Conservation (phyloP, 2,329 filamentous ascomycete species). For the Penicillium sp. region DNA sequence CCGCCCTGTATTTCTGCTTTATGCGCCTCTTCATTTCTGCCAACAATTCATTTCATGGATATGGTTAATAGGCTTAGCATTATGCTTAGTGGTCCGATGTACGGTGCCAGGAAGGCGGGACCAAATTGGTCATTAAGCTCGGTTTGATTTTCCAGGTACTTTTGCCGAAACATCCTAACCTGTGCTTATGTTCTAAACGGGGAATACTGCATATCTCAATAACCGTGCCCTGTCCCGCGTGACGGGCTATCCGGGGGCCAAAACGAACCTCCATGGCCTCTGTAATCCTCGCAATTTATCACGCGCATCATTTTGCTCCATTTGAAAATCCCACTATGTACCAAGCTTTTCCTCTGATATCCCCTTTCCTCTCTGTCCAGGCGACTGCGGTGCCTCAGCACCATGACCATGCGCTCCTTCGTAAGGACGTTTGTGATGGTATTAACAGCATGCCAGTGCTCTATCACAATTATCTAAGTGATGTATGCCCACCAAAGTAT, state of each 20-base stretch:
- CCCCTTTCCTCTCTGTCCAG: not conserved
- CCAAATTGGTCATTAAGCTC: no score
- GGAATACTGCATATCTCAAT: no score
- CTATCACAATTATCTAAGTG: not conserved
- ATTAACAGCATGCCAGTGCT: not conserved
- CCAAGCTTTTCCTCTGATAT: not conserved
- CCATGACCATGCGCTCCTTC: not conserved
- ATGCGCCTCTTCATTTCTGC: no score
- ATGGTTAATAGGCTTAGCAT: no score
- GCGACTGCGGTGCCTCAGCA: not conserved
- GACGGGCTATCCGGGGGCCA: not conserved
- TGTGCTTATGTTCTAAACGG: no score
- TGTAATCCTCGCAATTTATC: not conserved
- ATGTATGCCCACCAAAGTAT: not conserved
- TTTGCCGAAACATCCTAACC: no score
- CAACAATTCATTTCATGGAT: no score
- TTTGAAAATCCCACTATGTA: not conserved
- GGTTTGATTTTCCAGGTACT: no score
- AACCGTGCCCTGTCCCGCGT: not conserved
- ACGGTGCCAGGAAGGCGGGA: no score
- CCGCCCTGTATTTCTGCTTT: no score
- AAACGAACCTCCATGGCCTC: not conserved
- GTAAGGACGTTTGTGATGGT: not conserved
- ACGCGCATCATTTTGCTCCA: not conserved
- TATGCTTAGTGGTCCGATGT: no score